A percentile compares a stretch with the other conserved stretches of the same genome.
phyloP scores from a whole-genome alignment of 177 flowering plant species.

The Vitis hybrid region DNA sequence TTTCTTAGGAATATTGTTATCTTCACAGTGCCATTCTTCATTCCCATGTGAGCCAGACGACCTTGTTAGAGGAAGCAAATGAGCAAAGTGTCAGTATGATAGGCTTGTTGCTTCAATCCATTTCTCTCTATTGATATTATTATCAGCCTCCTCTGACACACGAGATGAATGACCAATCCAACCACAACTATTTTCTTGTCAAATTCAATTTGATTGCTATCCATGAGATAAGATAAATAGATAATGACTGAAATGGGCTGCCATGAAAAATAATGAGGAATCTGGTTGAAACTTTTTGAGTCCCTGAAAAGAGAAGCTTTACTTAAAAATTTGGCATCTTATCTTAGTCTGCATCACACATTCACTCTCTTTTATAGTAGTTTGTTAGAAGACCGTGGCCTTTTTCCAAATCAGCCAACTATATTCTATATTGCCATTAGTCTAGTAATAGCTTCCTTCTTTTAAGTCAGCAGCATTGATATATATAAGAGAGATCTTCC shows the following conservation, averaged over 20 bases:
- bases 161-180: too few relatives aligned
- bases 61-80: slow-evolving; percentile 18
- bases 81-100: slow-evolving; percentile 4
- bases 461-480: neutral
- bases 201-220: too few relatives aligned
- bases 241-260: too few relatives aligned
- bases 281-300: neutral
- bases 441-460: neutral
- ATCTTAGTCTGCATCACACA: neutral
- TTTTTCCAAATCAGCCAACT: neutral
- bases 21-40: neutral
- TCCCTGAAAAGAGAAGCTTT: too few relatives aligned
- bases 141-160: too few relatives aligned
- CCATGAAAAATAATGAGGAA: neutral
- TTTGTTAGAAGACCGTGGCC: neutral
- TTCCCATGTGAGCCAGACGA: slow-evolving; percentile 19
- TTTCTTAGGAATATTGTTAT: neutral
- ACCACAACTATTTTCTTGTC: too few relatives aligned
- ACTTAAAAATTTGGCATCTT: neutral
- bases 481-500: neutral
- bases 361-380: neutral
- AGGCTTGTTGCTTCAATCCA: slow-evolving; percentile 4
- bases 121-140: too few relatives aligned
- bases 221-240: too few relatives aligned
- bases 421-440: neutral